phyloP scores from a whole-genome alignment of 208 protist species.

The Trypanosoma lewisi region DNA sequence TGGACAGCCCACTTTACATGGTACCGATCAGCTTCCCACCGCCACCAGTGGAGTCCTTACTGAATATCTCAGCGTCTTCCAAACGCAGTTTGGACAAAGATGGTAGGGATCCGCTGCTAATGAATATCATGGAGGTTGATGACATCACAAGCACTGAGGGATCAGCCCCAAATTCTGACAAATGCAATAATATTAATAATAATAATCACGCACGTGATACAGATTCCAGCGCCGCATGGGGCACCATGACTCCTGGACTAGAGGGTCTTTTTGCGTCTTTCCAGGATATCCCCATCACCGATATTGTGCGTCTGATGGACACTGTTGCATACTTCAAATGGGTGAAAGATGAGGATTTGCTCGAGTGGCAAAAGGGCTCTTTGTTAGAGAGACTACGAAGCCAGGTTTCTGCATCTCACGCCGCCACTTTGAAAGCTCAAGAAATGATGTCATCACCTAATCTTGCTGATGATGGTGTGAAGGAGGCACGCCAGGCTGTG shows the following conservation, averaged over 20 bases:
- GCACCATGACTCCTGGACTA: not conserved
- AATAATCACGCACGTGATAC: not conserved
- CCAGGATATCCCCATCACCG: conserved; percentile 7
- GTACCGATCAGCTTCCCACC: conserved; percentile 20
- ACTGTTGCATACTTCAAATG: conserved; percentile 47
- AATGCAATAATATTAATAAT: not conserved
- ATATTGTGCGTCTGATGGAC: conserved; percentile 30
- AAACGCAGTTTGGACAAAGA: not conserved
- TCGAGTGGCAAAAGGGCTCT: conserved; percentile 1
- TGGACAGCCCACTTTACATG: conserved; percentile 12
- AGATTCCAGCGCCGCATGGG: not conserved
- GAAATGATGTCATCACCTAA: not conserved
- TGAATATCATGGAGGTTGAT: conserved; percentile 11
- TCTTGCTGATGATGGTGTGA: not conserved
- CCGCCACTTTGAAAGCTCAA: not conserved
- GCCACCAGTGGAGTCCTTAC: conserved; percentile 3
- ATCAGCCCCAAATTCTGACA: too few species aligned
- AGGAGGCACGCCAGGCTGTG: not conserved
- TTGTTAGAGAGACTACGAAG: not conserved
- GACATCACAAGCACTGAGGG: not conserved
- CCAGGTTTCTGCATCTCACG: conserved; percentile 1
- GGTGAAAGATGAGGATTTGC: conserved; percentile 31
- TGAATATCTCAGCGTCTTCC: not conserved
- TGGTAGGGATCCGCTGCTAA: conserved; percentile 9
- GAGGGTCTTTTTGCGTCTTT: conserved; percentile 3